These are phyloP conservation scores for Microascus cirrosus DNA, from an alignment of 2,329 filamentous ascomycete species.

Conservation along the genomic window DNA sequence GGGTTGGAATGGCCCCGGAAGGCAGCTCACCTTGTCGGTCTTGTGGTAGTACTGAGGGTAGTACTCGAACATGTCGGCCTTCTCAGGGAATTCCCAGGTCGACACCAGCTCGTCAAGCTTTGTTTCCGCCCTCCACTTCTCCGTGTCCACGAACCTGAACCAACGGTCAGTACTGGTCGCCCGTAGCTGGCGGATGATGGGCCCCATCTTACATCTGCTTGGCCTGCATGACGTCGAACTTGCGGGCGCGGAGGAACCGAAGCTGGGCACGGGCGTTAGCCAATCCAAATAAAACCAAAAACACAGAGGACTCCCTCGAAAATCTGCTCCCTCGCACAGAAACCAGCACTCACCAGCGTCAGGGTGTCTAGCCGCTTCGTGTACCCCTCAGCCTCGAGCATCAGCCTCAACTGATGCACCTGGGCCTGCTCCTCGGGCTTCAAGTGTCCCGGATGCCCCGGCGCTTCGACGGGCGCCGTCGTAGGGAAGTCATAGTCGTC, in stretches of 20 bases:
- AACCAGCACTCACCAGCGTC: constrained; percentile 56
- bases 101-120: constrained; percentile 72
- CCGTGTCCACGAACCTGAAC: constrained; percentile 74
- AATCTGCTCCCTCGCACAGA: neutral
- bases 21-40: constrained; percentile 59
- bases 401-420: constrained; percentile 71
- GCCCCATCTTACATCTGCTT: constrained; percentile 68
- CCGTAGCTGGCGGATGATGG: neutral
- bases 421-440: constrained; percentile 80
- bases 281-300: neutral
- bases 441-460: constrained; percentile 81
- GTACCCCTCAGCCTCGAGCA: constrained; percentile 75
- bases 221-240: constrained; percentile 76
- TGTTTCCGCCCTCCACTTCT: constrained; percentile 84
- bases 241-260: constrained; percentile 85
- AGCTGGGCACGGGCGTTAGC: constrained; percentile 36
- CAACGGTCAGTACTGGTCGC: neutral
- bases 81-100: constrained; percentile 81
- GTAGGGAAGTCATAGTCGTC: constrained; percentile 92
- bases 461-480: constrained; percentile 54
- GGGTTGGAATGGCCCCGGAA: neutral
- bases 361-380: constrained; percentile 82
- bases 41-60: constrained; percentile 99
- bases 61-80: constrained; percentile 71
- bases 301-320: neutral